Base-by-base conservation (phyloP, 2,329 filamentous ascomycete species). In the Diaporthe velutina region DNA sequence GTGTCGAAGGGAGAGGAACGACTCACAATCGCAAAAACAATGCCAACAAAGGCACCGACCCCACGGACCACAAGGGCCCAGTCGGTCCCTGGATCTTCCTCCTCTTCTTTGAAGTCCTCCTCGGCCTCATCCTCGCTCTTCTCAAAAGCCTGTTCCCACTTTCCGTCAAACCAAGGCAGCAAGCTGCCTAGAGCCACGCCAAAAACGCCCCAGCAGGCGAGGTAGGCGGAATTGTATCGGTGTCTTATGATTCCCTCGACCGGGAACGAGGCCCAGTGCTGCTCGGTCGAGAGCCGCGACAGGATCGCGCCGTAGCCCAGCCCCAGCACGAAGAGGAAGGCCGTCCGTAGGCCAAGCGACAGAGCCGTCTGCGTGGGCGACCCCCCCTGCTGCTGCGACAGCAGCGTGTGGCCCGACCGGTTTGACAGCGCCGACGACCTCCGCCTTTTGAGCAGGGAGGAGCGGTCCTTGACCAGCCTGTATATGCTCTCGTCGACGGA, bases 301-400 rank as follows among this genome's bases (percentile, higher is more conserved):
- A 98, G 93, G 54, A 98, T 87, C 1, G 93, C 86, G 1, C 96
- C 96, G 82, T 98, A 98, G 22, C 93, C 90, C 71, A 96, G 88
- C 0, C 97, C 97, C 50, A 98, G 92, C 0, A 88, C 84, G 80
- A 97, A 97, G 13, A 98, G 88, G 3, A 97, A 84, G 0, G 87
- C 82, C 2, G 90, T 89, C 72, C 94, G 90, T 35, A 90, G 79
- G 6, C 84, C 78, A 2, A 93, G 83, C 0, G 91, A 90, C 3
- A 93, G 80, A n/a, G 78, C 78, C 12, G 81, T 77, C 25, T 79
- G 80, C 7, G 76, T 67, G 19, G 80, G 61, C 38, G 83, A 79
- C 25, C 60, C 57, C 70, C 38, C 55, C n/a, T 45, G 70, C 54
- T 57, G 54, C 25, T 42, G 58, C 17, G 30, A 38, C 22, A 30